Evolutionary conservation across 2,329 filamentous ascomycete genomes (phyloP), one percentile per base, ranked within the genome.

Genomic region (Rhynchosporium agropyri): DNA sequence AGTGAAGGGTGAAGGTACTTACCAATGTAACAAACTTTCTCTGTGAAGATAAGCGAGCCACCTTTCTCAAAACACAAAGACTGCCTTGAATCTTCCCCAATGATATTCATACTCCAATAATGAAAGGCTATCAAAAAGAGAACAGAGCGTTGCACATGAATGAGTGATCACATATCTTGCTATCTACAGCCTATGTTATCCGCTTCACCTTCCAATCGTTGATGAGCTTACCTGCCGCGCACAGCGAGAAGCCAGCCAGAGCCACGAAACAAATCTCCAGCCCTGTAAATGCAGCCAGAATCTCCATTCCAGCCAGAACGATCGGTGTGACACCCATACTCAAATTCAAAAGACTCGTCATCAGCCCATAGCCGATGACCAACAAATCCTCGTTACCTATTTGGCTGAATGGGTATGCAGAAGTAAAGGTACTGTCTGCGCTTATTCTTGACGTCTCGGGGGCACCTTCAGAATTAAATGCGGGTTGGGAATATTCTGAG

Each of bases 311-410:
- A 51, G 54, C 60, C 28, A 58, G 45, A 15, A 58, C 8, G 10
- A 58, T 46, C 13, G 54, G 60, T 13, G 46, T 33, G 33, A 62
- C 7, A 12, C 36, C 45, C 10, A 57, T 26, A 33, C 60, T 62
- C 0, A 58, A 5, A 12, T 58, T 58, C 36, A 53, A 15, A 5
- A 53, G 26, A 26, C 53, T 58, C 6, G 46, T 58, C 36, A 43
- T 49, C 8, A 62, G 53, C 4, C 60, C 54, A 38, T 58, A 58
- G 15, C 60, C 60, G 69, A 51, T 51, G 8, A 60, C 46, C 43
- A 51, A 10, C 8, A 51, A 42, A 31, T 48, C 56, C 28, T 58
- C 56, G 20, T 58, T 58, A 20, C 12, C 33, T n/a, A 8, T n/a
- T 40, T n/a, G 3, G 10, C 4, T 29, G 8, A 7, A 36, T 8